phyloP scores from a whole-genome alignment of 495 filamentous ascomycete species.

The Penicillium cinerascens region DNA sequence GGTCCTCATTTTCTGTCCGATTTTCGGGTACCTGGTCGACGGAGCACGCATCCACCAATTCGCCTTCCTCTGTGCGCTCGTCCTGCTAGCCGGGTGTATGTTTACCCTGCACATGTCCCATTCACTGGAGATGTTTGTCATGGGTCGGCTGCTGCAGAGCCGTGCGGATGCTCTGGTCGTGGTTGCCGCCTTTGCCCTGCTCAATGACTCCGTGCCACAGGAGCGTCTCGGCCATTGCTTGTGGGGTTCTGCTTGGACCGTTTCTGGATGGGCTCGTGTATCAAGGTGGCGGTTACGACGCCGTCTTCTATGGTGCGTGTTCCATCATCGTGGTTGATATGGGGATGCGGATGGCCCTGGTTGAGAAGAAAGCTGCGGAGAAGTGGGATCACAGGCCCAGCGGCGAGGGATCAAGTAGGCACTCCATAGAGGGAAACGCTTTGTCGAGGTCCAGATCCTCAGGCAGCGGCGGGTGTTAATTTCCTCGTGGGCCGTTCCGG shows the following conservation, averaged over 20 bases:
- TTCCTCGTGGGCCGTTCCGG: slow-evolving; percentile 29
- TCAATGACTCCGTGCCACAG: slow-evolving; percentile 57
- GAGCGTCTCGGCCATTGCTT: slow-evolving; percentile 45
- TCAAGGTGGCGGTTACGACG: slow-evolving; percentile 53
- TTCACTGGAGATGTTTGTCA: slow-evolving; percentile 8
- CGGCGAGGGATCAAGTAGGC: background rate
- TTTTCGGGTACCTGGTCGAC: slow-evolving; percentile 59
- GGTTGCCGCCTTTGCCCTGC: slow-evolving; percentile 58
- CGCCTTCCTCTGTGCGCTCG: slow-evolving; percentile 57
- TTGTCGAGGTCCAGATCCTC: slow-evolving; percentile 23
- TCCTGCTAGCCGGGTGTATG: slow-evolving; percentile 54
- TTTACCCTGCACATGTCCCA: slow-evolving; percentile 51
- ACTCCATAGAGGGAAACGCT: background rate
- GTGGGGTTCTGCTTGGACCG: slow-evolving; percentile 43
- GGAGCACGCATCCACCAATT: slow-evolving; percentile 36
- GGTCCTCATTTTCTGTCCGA: slow-evolving; percentile 51
- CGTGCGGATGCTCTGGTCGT: slow-evolving; percentile 60
- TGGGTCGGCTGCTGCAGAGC: slow-evolving; percentile 61
- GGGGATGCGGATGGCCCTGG: slow-evolving; percentile 56
- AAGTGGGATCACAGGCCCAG: background rate
- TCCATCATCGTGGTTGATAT: slow-evolving; percentile 59
- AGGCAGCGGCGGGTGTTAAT: slow-evolving; percentile 32
- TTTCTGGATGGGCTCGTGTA: slow-evolving; percentile 62
- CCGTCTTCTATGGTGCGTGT: slow-evolving; percentile 58
- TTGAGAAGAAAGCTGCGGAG: slow-evolving; percentile 56